phyloP scores from a whole-genome alignment of 768 basidiomycete species.

The Suillus placidus region DNA sequence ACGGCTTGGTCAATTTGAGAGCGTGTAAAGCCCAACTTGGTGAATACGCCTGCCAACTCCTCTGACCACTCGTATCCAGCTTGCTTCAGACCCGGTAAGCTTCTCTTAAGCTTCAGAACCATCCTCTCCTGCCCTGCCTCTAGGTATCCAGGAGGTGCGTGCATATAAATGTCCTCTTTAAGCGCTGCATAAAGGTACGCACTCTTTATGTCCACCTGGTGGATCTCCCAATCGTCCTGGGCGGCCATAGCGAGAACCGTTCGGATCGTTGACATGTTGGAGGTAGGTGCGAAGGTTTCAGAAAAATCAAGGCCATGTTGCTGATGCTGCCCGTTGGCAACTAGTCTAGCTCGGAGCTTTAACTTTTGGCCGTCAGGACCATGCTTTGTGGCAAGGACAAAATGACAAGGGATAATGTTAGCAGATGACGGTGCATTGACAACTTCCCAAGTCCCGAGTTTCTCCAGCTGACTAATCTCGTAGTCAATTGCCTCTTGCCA shows the following conservation, averaged over 20 bases:
- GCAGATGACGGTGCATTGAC: constrained; percentile 24
- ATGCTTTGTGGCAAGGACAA: neutral
- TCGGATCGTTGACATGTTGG: neutral
- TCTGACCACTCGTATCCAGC: constrained; percentile 36
- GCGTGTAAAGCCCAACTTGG: neutral
- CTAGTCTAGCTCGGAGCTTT: neutral
- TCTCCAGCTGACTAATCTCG: constrained; percentile 9
- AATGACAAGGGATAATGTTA: constrained; percentile 25
- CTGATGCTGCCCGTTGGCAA: neutral
- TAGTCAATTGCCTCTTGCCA: constrained; percentile 13
- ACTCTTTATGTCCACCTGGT: too few relatives aligned
- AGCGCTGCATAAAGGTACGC: too few relatives aligned
- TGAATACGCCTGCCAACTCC: neutral
- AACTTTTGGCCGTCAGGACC: neutral
- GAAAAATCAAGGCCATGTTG: constrained; percentile 22
- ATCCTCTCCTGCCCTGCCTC: constrained; percentile 21
- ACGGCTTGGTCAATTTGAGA: neutral
- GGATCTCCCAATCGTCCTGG: too few relatives aligned
- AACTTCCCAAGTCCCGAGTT: constrained; percentile 29
- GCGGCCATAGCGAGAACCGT: too few relatives aligned
- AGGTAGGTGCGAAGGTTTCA: constrained; percentile 13
- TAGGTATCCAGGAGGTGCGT: constrained; percentile 33
- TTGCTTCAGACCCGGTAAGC: constrained; percentile 31
- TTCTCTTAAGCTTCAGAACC: constrained; percentile 26
- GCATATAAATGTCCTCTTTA: constrained; percentile 40